Conservation (phyloP, 2,329 filamentous ascomycete species). For the Elsinoe ampelina region DNA sequence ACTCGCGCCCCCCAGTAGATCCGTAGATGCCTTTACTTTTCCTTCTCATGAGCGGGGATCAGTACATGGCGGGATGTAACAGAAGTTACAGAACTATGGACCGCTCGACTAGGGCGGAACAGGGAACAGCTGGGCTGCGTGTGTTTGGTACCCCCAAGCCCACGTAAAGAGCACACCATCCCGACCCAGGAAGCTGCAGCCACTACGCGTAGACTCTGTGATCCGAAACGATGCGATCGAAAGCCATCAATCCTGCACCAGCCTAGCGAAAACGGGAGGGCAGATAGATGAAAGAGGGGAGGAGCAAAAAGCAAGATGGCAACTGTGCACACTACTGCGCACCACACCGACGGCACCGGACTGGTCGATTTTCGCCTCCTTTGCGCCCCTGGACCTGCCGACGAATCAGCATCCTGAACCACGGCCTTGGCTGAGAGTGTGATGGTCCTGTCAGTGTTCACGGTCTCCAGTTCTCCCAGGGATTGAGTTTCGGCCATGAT, state of each 20-base stretch:
- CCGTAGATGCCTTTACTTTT: background rate
- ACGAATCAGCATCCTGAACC: constrained; percentile 6
- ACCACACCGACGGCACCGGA: background rate
- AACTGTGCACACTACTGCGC: constrained; percentile 2
- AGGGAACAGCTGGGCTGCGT: background rate
- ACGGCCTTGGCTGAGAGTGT: constrained; percentile 2
- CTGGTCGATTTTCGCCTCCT: background rate
- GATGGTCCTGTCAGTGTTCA: background rate
- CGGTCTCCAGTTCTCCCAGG: background rate
- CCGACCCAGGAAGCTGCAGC: background rate
- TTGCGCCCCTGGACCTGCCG: constrained; percentile 1
- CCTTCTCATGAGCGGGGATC: background rate
- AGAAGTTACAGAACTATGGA: background rate
- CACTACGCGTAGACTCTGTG: background rate
- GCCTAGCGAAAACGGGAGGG: background rate
- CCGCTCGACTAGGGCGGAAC: background rate
- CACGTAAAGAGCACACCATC: background rate
- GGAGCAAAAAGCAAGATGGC: constrained; percentile 2
- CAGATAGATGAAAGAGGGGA: background rate
- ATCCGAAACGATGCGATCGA: constrained; percentile 6
- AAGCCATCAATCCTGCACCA: background rate
- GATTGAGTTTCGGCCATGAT: constrained; percentile 7
- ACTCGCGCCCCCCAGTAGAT: background rate
- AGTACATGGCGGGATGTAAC: background rate
- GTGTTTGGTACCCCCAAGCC: background rate